These are phyloP conservation scores for Metschnikowia picachoensis DNA, from an alignment of 805 yeast species.

Conservation along the genomic window DNA sequence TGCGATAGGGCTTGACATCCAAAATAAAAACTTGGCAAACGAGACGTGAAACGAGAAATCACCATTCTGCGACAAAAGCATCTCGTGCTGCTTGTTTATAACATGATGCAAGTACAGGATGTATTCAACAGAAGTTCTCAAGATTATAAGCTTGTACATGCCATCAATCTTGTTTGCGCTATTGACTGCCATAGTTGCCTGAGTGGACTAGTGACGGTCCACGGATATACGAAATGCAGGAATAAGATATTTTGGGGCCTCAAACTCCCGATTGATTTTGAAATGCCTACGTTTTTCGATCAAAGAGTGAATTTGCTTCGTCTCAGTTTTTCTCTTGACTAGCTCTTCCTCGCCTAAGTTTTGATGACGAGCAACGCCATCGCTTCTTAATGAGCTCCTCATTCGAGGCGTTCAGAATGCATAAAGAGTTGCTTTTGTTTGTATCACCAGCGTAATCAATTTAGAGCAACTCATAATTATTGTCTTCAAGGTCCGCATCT, in stretches of 20 bases:
- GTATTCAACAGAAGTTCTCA: constrained; percentile 81
- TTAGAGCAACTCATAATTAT: constrained; percentile 40
- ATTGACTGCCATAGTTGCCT: constrained; percentile 11
- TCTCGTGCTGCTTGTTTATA: constrained; percentile 47
- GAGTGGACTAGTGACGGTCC: constrained; percentile 15
- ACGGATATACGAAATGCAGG: constrained; percentile 72
- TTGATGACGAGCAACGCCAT: constrained; percentile 37
- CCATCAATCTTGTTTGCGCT: constrained; percentile 48
- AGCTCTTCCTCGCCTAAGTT: constrained; percentile 39
- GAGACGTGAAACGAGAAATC: constrained; percentile 40
- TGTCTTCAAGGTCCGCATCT: constrained; percentile 40
- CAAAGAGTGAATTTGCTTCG: constrained; percentile 58
- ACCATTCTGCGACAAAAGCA: constrained; percentile 27
- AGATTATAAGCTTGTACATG: constrained; percentile 75
- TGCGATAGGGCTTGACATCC: constrained; percentile 55
- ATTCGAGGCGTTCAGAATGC: background rate
- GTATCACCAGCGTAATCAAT: constrained; percentile 27
- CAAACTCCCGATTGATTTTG: constrained; percentile 79
- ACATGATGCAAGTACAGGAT: constrained; percentile 65
- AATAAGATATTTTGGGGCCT: constrained; percentile 68
- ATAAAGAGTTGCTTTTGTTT: background rate
- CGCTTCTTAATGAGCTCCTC: constrained; percentile 27
- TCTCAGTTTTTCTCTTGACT: constrained; percentile 38
- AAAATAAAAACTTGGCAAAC: constrained; percentile 54
- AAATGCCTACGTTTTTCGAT: constrained; percentile 77